phyloP scores from a whole-genome alignment of 2,329 filamentous ascomycete genomes.

The Xylariales sp. region DNA sequence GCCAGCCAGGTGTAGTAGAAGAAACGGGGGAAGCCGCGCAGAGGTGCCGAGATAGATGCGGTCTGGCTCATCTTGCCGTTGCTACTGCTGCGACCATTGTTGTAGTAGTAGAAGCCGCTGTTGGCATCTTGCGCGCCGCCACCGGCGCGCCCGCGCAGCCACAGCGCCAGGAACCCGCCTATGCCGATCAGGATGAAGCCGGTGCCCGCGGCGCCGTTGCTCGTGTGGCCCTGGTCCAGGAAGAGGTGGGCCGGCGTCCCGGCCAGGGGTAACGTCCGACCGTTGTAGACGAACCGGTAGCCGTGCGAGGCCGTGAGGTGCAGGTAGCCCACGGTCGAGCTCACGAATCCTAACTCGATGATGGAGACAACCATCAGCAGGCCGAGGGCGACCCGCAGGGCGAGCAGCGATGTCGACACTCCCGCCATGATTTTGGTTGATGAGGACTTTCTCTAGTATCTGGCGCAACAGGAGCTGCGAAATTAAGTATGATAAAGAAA shows the following conservation, averaged over 20 bases:
- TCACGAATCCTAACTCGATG: constrained; percentile 33
- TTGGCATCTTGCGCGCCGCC: too few relatives aligned
- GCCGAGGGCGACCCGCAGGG: constrained; percentile 20
- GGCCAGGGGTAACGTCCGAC: constrained; percentile 18
- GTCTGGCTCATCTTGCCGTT: too few relatives aligned
- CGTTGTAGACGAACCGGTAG: constrained; percentile 19
- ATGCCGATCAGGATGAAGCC: constrained; percentile 28
- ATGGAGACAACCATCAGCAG: constrained; percentile 30
- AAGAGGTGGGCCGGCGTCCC: constrained; percentile 27
- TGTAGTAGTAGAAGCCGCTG: too few relatives aligned
- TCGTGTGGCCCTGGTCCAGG: constrained; percentile 35
- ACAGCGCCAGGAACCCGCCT: constrained; percentile 26
- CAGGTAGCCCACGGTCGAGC: constrained; percentile 32
- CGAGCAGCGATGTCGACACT: constrained; percentile 6
- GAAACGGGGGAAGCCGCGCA: too few relatives aligned
- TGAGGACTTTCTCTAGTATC: too few relatives aligned
- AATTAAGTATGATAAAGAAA: too few relatives aligned
- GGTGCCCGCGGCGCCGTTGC: constrained; percentile 34
- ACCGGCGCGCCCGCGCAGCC: constrained; percentile 16
- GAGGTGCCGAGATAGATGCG: too few relatives aligned
- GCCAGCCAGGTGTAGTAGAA: constrained; percentile 30
- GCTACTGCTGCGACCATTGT: too few relatives aligned
- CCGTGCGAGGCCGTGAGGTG: constrained; percentile 22
- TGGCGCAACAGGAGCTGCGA: too few relatives aligned
- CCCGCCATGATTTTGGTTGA: constrained; percentile 3